Base-by-base conservation (phyloP, 2,329 filamentous ascomycete genomes). In the Pyricularia grisea region DNA sequence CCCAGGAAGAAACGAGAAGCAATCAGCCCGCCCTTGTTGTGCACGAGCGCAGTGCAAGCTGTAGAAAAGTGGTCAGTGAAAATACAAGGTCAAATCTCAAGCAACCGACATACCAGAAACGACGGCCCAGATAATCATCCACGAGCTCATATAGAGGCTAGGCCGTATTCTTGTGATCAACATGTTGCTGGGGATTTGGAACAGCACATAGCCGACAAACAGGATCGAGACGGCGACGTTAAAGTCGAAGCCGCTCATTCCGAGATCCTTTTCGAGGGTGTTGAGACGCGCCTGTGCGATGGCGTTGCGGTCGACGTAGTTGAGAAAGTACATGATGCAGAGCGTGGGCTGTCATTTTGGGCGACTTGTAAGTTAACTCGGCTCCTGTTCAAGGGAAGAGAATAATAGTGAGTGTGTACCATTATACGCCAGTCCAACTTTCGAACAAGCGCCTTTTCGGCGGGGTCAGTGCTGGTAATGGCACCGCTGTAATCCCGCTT, bases 281-380 rank as follows among this genome's bases (percentile, higher is more conserved):
- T 80, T 80, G 31, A 85, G 73, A 68, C 77, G 75, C 1, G 80
- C 82, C 25, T 76, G 73, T 0, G 76, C 74, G 11, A 76, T 70
- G 25, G 74, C 75, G 31, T 77, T 77, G 1, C 75, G 72, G 55
- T 77, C 84, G 65, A 89, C 76, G 75, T 88, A 89, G 73, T 89
- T 89, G 77, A 89, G 78, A 71, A 89, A 85, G 72, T 88, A 89
- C 82, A 88, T 87, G 68, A 88, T 63, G 42, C 72, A 72, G 69
- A 66, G 33, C 14, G 65, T 66, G 11, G 65, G 65, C 65, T 66
- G 36, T 66, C 17, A n/a, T 50, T 66, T 55, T 3, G 23, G 7
- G 58, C 5, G 5, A 11, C 3, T 5, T 27, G 58, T 61, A 4
- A 61, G 58, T 3, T 27, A 5, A 61, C 7, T 25, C 42, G 4